Base-by-base conservation (phyloP, 2,329 filamentous ascomycete genomes). In the Ceratocystis destructans region DNA sequence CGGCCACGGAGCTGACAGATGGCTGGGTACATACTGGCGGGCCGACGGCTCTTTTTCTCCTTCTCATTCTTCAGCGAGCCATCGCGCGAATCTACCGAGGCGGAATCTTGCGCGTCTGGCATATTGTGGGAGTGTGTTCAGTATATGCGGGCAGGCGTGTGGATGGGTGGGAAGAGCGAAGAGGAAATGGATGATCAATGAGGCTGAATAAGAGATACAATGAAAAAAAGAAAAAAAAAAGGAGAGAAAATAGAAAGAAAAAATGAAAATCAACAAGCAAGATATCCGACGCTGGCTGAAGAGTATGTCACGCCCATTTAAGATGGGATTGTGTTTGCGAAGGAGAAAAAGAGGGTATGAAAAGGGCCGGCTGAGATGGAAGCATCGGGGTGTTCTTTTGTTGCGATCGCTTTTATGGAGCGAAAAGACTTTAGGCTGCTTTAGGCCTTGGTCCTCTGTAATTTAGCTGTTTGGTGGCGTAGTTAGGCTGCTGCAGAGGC, bases 11-110 rank as follows among this genome's bases (percentile, higher is more conserved):
- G 15, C 25, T 6, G 55, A 41, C 22, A 17, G 53, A 37, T 25
- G 31, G 22, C 20, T 20, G n/a, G 41, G 1, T 22, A 48, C 7
- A 7, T 73, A 96, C 91, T 96, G 71, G 91, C 90, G 71, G 93
- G 93, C 77, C 90, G 87, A 77, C 89, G 87, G 82, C 85, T 95
- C 85, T 96, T 96, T 77, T 87, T 84, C 80, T 92, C 94, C 78
- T 94, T 80, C 82, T 82, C 73, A 70, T 77, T 73, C 72, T 82
- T 79, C 71, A 77, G 75, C 66, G 31, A 53, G 64, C 79, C 79
- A 70, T 85, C 82, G 71, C 81, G 78, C 48, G 81, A 82, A 68
- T 77, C 74, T 71, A 84, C 80, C 61, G 82, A 83, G 74, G 83
- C 81, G 72, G 66, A 68, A 37, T 68, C 66, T 50, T 68, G 59